Evolutionary conservation across 192 early-diverging fungal genomes (phyloP).

Genomic region (Glomus cerebriforme): DNA sequence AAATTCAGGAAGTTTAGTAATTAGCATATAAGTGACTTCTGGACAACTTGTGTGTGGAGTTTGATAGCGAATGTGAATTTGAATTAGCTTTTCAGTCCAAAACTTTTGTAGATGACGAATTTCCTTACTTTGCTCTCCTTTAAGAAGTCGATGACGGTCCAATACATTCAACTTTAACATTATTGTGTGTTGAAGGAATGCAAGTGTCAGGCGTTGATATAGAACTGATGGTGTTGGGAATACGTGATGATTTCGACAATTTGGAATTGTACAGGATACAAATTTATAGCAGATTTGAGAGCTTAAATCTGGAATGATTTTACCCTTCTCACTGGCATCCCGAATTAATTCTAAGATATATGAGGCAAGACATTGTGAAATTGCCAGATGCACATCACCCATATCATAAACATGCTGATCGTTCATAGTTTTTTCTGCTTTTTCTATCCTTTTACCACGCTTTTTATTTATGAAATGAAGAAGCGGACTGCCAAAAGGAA

Average conservation of each 20-base stretch:
- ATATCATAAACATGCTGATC: background rate
- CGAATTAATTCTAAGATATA: constrained; percentile 3
- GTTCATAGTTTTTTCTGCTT: background rate
- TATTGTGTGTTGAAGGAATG: background rate
- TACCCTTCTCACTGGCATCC: background rate
- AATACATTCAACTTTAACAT: background rate
- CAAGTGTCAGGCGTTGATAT: background rate
- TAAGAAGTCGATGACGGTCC: background rate
- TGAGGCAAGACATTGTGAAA: constrained; percentile 1
- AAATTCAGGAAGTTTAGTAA: background rate
- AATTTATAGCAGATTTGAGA: background rate
- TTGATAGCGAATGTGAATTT: constrained; percentile 1
- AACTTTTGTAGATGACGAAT: background rate
- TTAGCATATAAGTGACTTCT: background rate
- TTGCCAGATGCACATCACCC: background rate
- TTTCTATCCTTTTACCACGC: background rate
- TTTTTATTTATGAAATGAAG: background rate
- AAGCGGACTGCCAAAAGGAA: background rate
- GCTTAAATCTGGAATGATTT: background rate
- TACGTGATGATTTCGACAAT: constrained; percentile 12
- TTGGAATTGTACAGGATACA: background rate
- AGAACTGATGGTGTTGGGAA: background rate
- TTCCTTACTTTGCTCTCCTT: background rate
- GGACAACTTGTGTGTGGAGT: background rate
- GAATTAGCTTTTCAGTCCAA: background rate